Base-by-base conservation (phyloP, 192 early-diverging fungal genomes). In the Obelidium mucronatum region DNA sequence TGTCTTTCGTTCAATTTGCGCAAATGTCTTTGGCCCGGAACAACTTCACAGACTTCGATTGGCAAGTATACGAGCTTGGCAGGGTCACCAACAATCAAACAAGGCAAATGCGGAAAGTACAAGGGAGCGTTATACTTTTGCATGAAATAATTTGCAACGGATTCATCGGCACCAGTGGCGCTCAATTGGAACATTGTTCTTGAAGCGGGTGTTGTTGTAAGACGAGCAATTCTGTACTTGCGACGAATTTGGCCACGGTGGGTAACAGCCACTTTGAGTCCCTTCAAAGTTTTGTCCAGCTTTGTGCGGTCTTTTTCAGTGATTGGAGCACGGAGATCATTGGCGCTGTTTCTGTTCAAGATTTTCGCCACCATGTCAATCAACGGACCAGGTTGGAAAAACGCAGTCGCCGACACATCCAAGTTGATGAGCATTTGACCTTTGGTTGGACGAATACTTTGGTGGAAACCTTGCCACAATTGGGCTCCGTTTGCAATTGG, bases 391-490 rank as follows among this genome's bases (percentile, higher is more conserved):
- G 88, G 81, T 64, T 89, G 84, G 44, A 89, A 88, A 58, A 89
- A 89, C 1, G 88, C 85, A 0, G 88, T 89, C 0, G 88, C 88
- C 1, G 88, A 89, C 4, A 89, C 87, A 66, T 89, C 88, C 65
- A 89, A 61, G 63, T 89, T 89, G 60, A 89, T 81, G 24, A 89
- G 65, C 76, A 89, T 77, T 53, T 81, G 82, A 79, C 93, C 93
- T n/a, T 76, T 40, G 30, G 92, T 85, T 4, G 95, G 94, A 8
- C 93, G 86, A 37, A 95, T 88, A 36, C 92, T 94, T 62, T 96
- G 94, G 73, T 95, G 96, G 78, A 93, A 95, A 19, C 97, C 97
- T 77, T 92, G 91, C 96, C 96, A 96, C 3, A 95, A 89, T 85
- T 96, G 94, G 28, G 91, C 87, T 19, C 96, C 95, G 58, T 94